A percentile compares a stretch with the other conserved stretches of the same genome.
These are phyloP conservation scores for Mallotus repandus DNA, from an alignment of 441 rosid species.

Conservation along the genomic window DNA sequence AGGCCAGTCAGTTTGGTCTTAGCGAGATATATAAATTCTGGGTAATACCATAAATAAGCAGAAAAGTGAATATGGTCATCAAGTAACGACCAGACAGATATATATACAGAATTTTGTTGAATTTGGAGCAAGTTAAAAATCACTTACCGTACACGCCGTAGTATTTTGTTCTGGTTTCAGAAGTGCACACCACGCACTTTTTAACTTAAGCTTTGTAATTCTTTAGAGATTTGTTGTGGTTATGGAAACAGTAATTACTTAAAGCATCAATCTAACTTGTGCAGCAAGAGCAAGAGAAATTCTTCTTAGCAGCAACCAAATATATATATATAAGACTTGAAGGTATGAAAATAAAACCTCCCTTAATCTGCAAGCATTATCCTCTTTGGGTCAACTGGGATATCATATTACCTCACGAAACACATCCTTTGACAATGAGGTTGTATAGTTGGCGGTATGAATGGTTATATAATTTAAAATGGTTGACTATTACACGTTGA, in stretches of 20 bases:
- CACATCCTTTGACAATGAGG: too few relatives aligned
- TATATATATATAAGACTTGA: not conserved
- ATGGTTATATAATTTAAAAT: too few relatives aligned
- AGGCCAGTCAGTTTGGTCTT: not conserved
- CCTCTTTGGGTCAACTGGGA: too few relatives aligned
- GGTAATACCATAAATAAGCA: not conserved
- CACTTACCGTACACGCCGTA: conserved; percentile 9
- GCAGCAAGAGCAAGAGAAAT: not conserved
- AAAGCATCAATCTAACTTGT: conserved; percentile 1
- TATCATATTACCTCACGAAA: too few relatives aligned
- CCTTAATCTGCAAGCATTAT: too few relatives aligned
- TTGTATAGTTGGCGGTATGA: too few relatives aligned
- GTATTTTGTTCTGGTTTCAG: not conserved
- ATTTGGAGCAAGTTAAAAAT: not conserved
- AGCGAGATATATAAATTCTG: not conserved
- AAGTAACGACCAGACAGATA: not conserved
- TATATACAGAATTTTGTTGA: not conserved
- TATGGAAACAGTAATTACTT: not conserved
- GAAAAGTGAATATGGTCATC: not conserved
- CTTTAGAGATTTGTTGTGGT: not conserved
- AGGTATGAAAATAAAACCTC: not conserved
- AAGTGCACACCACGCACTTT: conserved; percentile 7
- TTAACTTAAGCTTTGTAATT: conserved; percentile 1
- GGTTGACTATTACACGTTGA: not conserved
- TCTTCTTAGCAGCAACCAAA: not conserved